Evolutionary conservation across 345 rosid genomes (phyloP).

Genomic region (Angophora floribunda): DNA sequence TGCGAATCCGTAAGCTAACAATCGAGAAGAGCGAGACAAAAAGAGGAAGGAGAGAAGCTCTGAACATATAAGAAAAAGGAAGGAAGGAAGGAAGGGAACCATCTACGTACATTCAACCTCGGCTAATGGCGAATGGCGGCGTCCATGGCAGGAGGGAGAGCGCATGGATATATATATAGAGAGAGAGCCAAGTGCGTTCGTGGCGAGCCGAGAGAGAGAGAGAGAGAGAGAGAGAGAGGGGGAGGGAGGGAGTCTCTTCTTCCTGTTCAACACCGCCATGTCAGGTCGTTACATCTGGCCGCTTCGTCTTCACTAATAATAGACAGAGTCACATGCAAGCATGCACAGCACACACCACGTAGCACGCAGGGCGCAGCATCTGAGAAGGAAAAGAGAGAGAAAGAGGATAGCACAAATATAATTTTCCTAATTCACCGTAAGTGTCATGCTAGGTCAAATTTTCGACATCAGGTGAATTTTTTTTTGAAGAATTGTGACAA

Average conservation of each 20-base stretch:
- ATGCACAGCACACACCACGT: neutral
- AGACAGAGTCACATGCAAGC: neutral
- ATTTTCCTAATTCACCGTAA: too few relatives aligned
- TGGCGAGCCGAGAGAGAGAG: neutral
- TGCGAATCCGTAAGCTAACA: neutral
- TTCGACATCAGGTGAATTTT: too few relatives aligned
- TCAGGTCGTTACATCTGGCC: neutral
- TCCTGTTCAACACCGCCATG: neutral
- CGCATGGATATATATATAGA: neutral
- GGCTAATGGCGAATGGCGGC: neutral
- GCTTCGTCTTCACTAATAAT: accelerated
- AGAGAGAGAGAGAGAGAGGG: neutral
- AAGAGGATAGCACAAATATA: too few relatives aligned
- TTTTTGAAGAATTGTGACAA: too few relatives aligned
- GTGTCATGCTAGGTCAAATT: too few relatives aligned
- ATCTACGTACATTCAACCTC: neutral
- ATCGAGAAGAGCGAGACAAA: neutral
- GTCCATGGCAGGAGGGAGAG: neutral
- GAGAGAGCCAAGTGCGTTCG: neutral
- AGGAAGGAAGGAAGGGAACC: neutral
- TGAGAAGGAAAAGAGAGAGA: too few relatives aligned
- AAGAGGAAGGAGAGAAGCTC: neutral
- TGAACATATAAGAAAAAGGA: neutral
- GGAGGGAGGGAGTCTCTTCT: neutral
- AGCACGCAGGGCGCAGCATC: neutral